Percentiles rank a stretch among this genome's conserved stretches.
Conservation (phyloP, 805 yeast species). For the Yamadazyma phyllophila region DNA sequence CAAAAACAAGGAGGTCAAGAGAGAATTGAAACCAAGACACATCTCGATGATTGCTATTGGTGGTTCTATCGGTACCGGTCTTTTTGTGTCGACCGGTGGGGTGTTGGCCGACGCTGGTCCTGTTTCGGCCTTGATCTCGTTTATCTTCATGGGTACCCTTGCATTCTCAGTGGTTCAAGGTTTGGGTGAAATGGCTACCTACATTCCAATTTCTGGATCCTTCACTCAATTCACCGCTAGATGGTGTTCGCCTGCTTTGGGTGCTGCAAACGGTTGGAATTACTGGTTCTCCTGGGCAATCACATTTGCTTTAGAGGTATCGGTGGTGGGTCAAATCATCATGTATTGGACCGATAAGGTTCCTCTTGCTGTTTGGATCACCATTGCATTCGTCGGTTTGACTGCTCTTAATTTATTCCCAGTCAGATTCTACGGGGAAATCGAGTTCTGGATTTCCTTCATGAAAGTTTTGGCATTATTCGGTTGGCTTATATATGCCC, state of each 20-base stretch:
- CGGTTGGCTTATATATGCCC: conserved; percentile 66
- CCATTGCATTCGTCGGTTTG: conserved; percentile 59
- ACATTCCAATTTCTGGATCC: conserved; percentile 66
- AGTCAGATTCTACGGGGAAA: conserved; percentile 68
- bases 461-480: conserved; percentile 65
- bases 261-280: conserved; percentile 69
- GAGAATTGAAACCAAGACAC: conserved; percentile 64
- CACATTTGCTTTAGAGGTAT: conserved; percentile 71
- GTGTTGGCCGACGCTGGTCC: conserved; percentile 65
- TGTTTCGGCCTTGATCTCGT: conserved; percentile 62
- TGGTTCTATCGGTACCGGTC: conserved; percentile 79
- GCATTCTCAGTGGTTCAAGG: conserved; percentile 68
- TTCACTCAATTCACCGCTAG: conserved; percentile 69
- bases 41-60: conserved; percentile 76
- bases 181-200: conserved; percentile 80
- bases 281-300: conserved; percentile 80
- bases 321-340: conserved; percentile 66
- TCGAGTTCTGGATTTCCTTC: conserved; percentile 72
- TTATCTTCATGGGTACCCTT: conserved; percentile 61
- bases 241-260: conserved; percentile 68
- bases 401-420: conserved; percentile 59
- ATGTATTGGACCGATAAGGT: conserved; percentile 67
- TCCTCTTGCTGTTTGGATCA: conserved; percentile 71
- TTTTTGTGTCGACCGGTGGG: conserved; percentile 61
- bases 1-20: conserved; percentile 42